Conservation (phyloP, 495 filamentous ascomycete species). For the Emericellopsis terricola region DNA sequence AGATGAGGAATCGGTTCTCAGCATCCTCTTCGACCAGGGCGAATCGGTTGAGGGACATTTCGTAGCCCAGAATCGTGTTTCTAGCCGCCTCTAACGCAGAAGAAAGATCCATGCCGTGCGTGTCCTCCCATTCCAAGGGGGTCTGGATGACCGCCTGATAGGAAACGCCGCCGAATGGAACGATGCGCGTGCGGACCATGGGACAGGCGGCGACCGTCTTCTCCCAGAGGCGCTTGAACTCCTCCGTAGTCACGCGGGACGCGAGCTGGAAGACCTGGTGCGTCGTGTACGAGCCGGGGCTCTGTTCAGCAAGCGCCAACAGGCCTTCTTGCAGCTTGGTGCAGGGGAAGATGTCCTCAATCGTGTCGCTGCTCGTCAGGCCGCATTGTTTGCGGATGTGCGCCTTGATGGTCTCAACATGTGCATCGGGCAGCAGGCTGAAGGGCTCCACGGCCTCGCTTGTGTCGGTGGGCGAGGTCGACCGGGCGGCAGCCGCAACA, state of each 20-base stretch:
- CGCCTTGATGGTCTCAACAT: neutral
- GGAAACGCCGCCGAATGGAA: constrained; percentile 20
- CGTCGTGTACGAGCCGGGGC: constrained; percentile 34
- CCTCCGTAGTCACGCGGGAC: constrained; percentile 20
- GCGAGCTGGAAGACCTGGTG: constrained; percentile 29
- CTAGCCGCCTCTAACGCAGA: too few species aligned
- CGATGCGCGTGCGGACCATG: constrained; percentile 37
- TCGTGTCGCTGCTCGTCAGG: constrained; percentile 1
- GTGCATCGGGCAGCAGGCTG: neutral
- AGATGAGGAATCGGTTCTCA: constrained; percentile 31
- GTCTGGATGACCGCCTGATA: constrained; percentile 31
- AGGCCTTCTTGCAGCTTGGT: constrained; percentile 47
- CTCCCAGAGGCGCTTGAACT: constrained; percentile 37
- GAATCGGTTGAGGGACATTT: too few species aligned
- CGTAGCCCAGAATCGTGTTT: too few species aligned
- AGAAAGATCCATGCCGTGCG: too few species aligned
- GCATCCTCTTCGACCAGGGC: too few species aligned
- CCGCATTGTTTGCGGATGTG: neutral
- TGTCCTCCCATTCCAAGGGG: constrained; percentile 8
- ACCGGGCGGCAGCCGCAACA: neutral
- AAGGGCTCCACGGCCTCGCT: neutral
- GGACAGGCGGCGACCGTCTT: constrained; percentile 25
- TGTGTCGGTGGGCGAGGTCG: too few species aligned
- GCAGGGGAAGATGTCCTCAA: constrained; percentile 45
- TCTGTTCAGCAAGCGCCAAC: constrained; percentile 25